Conservation (phyloP, 768 basidiomycete species). For the Russula lepida region DNA sequence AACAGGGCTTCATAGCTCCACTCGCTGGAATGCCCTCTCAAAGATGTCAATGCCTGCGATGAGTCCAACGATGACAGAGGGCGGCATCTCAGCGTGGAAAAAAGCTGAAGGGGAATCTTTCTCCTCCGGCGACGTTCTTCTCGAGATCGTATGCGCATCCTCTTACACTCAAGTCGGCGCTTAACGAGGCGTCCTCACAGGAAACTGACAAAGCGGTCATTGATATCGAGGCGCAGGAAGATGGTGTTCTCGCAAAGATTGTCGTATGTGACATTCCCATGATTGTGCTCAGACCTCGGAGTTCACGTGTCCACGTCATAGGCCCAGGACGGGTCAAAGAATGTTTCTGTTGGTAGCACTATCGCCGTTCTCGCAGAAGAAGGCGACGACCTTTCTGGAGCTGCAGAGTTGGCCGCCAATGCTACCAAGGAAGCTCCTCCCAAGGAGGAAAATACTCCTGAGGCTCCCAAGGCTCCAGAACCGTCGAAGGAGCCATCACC, state of each 20-base stretch:
- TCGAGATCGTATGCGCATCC: conserved; percentile 75
- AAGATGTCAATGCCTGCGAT: conserved; percentile 97
- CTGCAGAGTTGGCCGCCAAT: conserved; percentile 61
- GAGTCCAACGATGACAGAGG: conserved; percentile 99
- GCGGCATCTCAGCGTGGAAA: conserved; percentile 97
- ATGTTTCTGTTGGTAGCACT: conserved; percentile 73
- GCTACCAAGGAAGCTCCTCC: conserved; percentile 39
- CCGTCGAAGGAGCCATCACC: conserved; percentile 29
- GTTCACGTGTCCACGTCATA: conserved; percentile 27
- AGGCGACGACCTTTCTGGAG: conserved; percentile 88
- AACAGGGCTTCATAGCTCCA: conserved; percentile 76
- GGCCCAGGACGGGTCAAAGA: conserved; percentile 81
- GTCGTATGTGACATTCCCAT: conserved; percentile 48
- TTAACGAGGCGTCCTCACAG: conserved; percentile 32
- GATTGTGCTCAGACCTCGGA: background rate
- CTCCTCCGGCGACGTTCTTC: conserved; percentile 82
- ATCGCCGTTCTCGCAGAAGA: conserved; percentile 93
- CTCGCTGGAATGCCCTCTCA: conserved; percentile 66
- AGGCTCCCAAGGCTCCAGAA: conserved; percentile 35
- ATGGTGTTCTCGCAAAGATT: conserved; percentile 94
- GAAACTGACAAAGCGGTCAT: conserved; percentile 99
- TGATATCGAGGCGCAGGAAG: conserved; percentile 98
- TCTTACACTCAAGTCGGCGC: conserved; percentile 15
- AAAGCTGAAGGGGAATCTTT: conserved; percentile 92
- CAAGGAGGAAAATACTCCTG: conserved; percentile 32